Evolutionary conservation across 257 asterid genomes (phyloP).

Genomic region (Solanum piurae): DNA sequence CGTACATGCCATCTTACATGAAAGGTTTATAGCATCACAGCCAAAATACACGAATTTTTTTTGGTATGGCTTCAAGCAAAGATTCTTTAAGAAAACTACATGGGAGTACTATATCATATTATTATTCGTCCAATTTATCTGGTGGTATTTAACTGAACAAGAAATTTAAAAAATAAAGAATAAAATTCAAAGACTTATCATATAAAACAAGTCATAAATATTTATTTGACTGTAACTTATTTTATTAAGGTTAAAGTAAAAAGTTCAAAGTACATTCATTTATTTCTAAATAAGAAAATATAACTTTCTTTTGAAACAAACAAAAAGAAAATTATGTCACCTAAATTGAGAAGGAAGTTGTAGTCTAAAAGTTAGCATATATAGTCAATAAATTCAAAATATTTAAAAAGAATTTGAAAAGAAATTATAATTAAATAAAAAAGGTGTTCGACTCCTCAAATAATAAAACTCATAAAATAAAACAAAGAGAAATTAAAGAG

Average conservation of each 20-base stretch:
- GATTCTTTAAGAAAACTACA: not conserved
- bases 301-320: not conserved
- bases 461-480: not conserved
- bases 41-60: not conserved
- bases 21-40: not conserved
- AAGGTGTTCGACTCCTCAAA: not conserved
- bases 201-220: not conserved
- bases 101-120: not conserved
- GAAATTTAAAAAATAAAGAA: not conserved
- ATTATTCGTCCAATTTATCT: not conserved
- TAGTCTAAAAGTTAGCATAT: not conserved
- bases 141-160: not conserved
- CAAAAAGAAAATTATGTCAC: not conserved
- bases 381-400: not conserved
- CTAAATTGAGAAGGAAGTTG: not conserved
- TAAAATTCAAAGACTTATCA: not conserved
- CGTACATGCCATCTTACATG: no score
- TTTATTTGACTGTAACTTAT: not conserved
- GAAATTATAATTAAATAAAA: not conserved
- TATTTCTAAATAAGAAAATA: not conserved
- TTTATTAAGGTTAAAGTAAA: not conserved
- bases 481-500: not conserved
- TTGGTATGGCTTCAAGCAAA: not conserved
- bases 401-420: not conserved
- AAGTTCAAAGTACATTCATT: not conserved